phyloP scores from a whole-genome alignment of 768 basidiomycete species.

The Mrakia frigida region DNA sequence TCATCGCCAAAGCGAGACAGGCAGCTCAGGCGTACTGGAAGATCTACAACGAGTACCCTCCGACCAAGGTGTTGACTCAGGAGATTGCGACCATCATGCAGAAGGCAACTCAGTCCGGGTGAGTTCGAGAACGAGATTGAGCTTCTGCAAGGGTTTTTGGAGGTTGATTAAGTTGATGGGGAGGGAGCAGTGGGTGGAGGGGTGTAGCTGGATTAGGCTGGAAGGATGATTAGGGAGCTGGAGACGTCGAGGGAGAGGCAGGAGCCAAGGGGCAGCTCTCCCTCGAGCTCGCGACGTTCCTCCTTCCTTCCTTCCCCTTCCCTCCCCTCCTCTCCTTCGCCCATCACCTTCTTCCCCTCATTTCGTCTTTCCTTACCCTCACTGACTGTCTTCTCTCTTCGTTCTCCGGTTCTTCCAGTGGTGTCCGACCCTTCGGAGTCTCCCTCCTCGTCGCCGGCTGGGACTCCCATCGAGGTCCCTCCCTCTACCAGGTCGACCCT shows the following conservation, averaged over 20 bases:
- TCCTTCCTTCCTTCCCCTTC: too few species aligned
- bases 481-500: constrained; percentile 98
- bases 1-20: constrained; percentile 91
- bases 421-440: constrained; percentile 98
- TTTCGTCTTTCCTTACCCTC: too few species aligned
- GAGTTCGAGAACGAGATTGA: constrained; percentile 40
- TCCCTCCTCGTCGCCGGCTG: constrained; percentile 95
- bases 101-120: constrained; percentile 98
- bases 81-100: constrained; percentile 99
- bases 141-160: too few species aligned
- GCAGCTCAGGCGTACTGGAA: constrained; percentile 99
- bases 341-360: too few species aligned
- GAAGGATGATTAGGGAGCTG: too few species aligned
- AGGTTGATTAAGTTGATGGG: too few species aligned
- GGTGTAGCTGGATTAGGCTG: too few species aligned
- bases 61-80: constrained; percentile 90
- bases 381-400: constrained; percentile 33
- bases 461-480: constrained; percentile 89
- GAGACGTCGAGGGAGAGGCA: too few species aligned
- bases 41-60: constrained; percentile 96
- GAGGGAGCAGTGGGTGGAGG: too few species aligned
- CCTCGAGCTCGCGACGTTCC: not conserved
- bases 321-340: not conserved
- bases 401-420: constrained; percentile 56
- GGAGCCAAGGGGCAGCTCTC: too few species aligned